A percentile compares a stretch with the other conserved stretches of the same genome.
Evolutionary conservation across 1,284 basidiomycete species (phyloP).

Genomic region (Puccinia horiana): DNA sequence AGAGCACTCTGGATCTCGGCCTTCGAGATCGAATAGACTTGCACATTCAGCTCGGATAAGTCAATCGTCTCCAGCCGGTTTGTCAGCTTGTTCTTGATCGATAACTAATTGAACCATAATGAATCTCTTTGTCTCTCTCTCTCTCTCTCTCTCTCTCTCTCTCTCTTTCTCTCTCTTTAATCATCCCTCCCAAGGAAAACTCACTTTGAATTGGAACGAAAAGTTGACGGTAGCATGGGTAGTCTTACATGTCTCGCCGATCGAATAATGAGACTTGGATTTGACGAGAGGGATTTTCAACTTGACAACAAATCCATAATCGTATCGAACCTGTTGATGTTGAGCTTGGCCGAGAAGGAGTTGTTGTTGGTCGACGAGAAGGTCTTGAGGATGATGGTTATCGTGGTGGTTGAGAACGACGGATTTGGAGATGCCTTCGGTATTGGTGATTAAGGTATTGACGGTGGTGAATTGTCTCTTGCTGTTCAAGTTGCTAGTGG

Average conservation of each 20-base stretch:
- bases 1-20: background rate
- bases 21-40: background rate
- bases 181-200: background rate
- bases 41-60: background rate
- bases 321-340: background rate
- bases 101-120: background rate
- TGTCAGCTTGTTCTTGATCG: constrained; percentile 18
- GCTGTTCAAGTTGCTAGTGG: background rate
- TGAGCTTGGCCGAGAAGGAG: background rate
- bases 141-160: background rate
- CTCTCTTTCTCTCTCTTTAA: background rate
- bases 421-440: constrained; percentile 15
- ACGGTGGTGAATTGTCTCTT: constrained; percentile 13
- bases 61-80: background rate
- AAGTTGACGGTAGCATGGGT: background rate
- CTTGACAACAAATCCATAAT: background rate
- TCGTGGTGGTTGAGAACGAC: background rate
- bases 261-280: constrained; percentile 36
- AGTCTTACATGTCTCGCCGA: constrained; percentile 35
- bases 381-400: background rate
- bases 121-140: too few relatives aligned
- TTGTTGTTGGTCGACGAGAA: background rate
- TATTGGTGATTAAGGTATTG: constrained; percentile 15
- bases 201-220: constrained; percentile 21
- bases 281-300: constrained; percentile 25